Base-by-base conservation (phyloP, 805 yeast genomes). In the Hemisphaericaspora nanyangensis region DNA sequence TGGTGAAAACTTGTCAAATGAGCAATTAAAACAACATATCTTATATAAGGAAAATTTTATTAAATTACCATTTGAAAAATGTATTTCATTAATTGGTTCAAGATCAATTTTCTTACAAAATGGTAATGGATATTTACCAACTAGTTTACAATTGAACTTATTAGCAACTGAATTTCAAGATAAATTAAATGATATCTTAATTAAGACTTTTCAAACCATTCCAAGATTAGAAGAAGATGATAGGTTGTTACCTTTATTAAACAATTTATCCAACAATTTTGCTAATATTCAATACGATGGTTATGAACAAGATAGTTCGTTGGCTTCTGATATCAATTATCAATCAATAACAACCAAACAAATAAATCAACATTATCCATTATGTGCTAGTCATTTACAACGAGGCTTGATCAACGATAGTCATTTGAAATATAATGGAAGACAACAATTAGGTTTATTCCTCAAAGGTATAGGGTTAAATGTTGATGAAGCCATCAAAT, bases 161-260 rank as follows among this genome's bases (percentile, higher is more conserved):
- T 65, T 93, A 22, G 63, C 83, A 0, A 74, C 70, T 30, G 96
- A 88, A 55, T 91, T 82, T 57, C 65, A 77, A 26, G 72, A 67
- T 29, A 58, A 65, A 40, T 63, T 90, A 38, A 56, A 59, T 2
- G 55, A 60, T 13, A 77, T 79, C 16, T 67, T 93, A 47, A 62
- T 79, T 17, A 63, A 70, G 34, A 86, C 97, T 0, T 80, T 88
- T 50, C 85, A 84, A 54, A 75, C 85, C 16, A 65, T 89, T 39
- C 95, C 96, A 6, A 72, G 90, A 8, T 66, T 91, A 40, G 96
- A 89, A 54, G 98, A 91, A 64, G 96, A 89, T 54, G 95, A 89
- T 56, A 71, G 99, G 42, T 63, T 93, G 32, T 65, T 89, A 37
- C 97, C 97, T 1, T 79, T 93, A 20, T 68, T 93, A 46, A 79